Evolutionary conservation across 2,329 filamentous ascomycete genomes (phyloP), one percentile per base, ranked within the genome.

Genomic region (Capronia coronata): DNA sequence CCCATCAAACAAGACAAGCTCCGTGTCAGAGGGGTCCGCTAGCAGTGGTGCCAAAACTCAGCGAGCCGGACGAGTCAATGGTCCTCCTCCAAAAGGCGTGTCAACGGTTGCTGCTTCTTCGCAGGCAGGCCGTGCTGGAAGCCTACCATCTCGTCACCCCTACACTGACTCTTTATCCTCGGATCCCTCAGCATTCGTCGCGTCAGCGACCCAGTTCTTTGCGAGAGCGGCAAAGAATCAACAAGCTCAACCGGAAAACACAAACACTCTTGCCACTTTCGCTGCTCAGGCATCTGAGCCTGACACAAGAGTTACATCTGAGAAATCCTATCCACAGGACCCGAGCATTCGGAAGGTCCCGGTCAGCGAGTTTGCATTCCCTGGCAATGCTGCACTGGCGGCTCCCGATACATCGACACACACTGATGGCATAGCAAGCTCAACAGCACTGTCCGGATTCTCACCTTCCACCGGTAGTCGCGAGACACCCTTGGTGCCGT

Each of bases 341-440:
- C 19, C 35, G 3, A 2, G 5, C 14, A 40, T 53, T 46, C 50
- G 48, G 6, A 44, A 48, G 27, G 38, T 56, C 1, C 48, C 47
- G 8, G 32, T 52, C 7, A 29, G 18, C 10, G 48, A 54, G 21
- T 49, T 54, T 11, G 44, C 50, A 9, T 51, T 53, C 42, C 45
- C 50, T 11, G 19, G 23, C 3, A 16, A 14, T 18, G 22, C 13
- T 18, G 23, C 37, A 23, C 25, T 56, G 3, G 45, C 41, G 25
- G 43, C 37, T 14, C 42, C 19, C 11, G 32, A 54, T 5, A 13
- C 49, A 3, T 38, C 48, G 6, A 54, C 54, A 4, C 54, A 56
- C 46, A 56, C 54, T 21, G 51, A 55, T 35, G 52, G 55, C 19
- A 47, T 30, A 30, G 46, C 51, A 27, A 52, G 46, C 25, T 44